These are phyloP conservation scores for Euphorbia tirucalli DNA, from an alignment of 345 rosid species.

Conservation along the genomic window DNA sequence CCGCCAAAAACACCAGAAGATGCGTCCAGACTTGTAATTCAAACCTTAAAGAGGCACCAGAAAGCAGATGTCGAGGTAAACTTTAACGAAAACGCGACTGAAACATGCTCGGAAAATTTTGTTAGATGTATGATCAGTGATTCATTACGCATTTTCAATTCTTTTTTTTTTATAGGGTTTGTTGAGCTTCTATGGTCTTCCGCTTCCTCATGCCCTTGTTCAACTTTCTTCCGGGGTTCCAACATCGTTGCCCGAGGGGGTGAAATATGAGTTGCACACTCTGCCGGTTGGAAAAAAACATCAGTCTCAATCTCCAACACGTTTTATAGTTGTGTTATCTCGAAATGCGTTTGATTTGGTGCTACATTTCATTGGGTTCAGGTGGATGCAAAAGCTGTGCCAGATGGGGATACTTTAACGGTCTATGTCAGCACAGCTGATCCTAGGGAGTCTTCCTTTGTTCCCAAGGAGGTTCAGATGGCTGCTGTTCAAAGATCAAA, in stretches of 20 bases:
- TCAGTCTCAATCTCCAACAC: no score
- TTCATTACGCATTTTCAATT: neutral
- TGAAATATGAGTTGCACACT: conserved; percentile 55
- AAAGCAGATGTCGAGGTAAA: conserved; percentile 87
- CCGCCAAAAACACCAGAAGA: conserved; percentile 68
- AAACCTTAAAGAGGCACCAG: conserved; percentile 55
- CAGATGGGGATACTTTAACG: conserved; percentile 80
- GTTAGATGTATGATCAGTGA: no score
- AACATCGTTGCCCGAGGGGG: conserved; percentile 46
- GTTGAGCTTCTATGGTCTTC: conserved; percentile 78
- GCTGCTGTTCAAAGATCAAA: conserved; percentile 56
- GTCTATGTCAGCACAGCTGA: conserved; percentile 62
- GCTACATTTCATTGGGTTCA: conserved; percentile 32
- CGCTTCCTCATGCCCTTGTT: conserved; percentile 45
- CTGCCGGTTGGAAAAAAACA: conserved; percentile 55
- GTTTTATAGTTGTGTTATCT: neutral
- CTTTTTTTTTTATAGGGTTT: conserved; percentile 48
- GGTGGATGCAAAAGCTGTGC: conserved; percentile 71
- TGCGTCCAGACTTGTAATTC: conserved; percentile 59
- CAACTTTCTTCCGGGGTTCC: conserved; percentile 40
- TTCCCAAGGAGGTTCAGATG: conserved; percentile 54
- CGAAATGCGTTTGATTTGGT: conserved; percentile 9
- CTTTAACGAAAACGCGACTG: neutral
- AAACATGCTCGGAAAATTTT: no score
- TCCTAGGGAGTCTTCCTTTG: conserved; percentile 53